Conservation (phyloP, 495 filamentous ascomycete genomes). For the Daldinia vernicosa region DNA sequence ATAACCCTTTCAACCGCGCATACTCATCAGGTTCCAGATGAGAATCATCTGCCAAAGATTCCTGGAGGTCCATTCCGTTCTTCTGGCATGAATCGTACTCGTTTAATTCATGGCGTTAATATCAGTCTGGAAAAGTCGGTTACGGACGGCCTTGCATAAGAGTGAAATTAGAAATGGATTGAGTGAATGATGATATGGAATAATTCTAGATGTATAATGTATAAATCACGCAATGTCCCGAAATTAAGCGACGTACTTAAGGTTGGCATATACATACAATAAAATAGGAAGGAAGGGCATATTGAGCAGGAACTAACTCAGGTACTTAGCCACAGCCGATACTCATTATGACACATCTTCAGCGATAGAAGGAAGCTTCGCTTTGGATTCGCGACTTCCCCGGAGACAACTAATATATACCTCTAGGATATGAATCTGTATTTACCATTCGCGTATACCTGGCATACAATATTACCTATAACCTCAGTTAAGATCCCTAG, state of each 20-base stretch:
- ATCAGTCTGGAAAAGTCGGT: neutral
- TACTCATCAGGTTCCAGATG: constrained; percentile 49
- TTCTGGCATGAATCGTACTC: neutral
- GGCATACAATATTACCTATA: no score
- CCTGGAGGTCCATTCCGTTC: neutral
- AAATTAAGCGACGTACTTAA: neutral
- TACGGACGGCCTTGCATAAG: no score
- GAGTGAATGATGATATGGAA: no score
- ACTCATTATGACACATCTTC: neutral
- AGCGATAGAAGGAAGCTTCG: neutral
- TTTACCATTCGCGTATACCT: neutral
- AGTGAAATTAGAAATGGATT: no score
- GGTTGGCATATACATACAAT: neutral
- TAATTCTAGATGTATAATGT: no score
- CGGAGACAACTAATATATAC: neutral
- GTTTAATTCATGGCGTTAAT: neutral
- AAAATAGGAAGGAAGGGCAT: neutral
- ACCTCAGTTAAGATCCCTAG: no score
- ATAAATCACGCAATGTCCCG: no score
- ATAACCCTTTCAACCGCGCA: constrained; percentile 52
- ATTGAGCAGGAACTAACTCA: neutral
- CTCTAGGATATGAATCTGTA: no score
- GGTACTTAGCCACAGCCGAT: neutral
- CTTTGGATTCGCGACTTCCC: neutral
- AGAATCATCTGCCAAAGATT: constrained; percentile 20